phyloP scores from a whole-genome alignment of 1,284 basidiomycete species.

The Pterulicium gracile region DNA sequence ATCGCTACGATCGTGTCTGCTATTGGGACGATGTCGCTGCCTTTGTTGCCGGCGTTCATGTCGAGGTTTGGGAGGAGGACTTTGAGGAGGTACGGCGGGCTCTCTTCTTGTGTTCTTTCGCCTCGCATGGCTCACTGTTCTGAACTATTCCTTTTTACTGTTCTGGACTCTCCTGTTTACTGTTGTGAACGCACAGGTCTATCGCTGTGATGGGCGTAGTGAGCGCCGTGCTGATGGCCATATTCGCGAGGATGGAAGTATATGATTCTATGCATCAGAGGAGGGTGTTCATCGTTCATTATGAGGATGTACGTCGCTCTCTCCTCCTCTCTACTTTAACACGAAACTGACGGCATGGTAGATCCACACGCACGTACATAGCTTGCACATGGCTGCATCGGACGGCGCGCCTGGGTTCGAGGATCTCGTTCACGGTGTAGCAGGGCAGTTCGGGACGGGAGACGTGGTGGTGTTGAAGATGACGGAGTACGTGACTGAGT shows the following conservation, averaged over 20 bases:
- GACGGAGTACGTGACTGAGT: conserved; percentile 66
- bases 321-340: conserved; percentile 2
- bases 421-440: conserved; percentile 51
- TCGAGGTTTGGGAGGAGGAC: conserved; percentile 55
- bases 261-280: conserved; percentile 88
- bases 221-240: conserved; percentile 42
- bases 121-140: conserved; percentile 11
- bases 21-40: conserved; percentile 50
- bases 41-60: conserved; percentile 63
- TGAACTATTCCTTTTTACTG: no score
- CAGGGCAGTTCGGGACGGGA: conserved; percentile 42
- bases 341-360: conserved; percentile 18
- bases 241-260: conserved; percentile 51
- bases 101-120: background rate
- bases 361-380: conserved; percentile 65
- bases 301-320: conserved; percentile 65
- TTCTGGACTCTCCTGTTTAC: no score
- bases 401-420: conserved; percentile 77
- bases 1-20: conserved; percentile 69
- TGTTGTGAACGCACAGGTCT: no score
- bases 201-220: conserved; percentile 36
- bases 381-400: conserved; percentile 76
- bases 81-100: conserved; percentile 33
- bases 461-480: conserved; percentile 24
- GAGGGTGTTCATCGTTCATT: conserved; percentile 76